Evolutionary conservation across 1,139 yeast species (phyloP).

Genomic region (Hemisphaericaspora xylofermentans): DNA sequence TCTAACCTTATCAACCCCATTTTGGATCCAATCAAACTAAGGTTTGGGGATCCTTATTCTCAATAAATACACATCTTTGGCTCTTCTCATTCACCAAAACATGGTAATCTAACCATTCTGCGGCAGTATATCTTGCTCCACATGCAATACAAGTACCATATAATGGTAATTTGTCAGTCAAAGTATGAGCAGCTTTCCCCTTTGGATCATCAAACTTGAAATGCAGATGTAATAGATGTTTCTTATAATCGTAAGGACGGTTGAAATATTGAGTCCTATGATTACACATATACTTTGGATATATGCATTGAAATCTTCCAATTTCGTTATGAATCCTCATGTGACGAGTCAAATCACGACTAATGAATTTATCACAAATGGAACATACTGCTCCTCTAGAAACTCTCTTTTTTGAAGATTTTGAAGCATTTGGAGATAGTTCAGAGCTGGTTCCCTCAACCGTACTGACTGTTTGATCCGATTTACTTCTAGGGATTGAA

Average conservation of each 20-base stretch:
- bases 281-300: slow-evolving; percentile 41
- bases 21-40: background rate
- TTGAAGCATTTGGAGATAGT: background rate
- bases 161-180: slow-evolving; percentile 44
- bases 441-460: slow-evolving; percentile 11
- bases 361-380: slow-evolving; percentile 43
- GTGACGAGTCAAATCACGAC: slow-evolving; percentile 46
- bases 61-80: slow-evolving; percentile 25
- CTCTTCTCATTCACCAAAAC: slow-evolving; percentile 29
- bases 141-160: slow-evolving; percentile 43
- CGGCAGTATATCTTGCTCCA: slow-evolving; percentile 33
- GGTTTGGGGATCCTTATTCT: slow-evolving; percentile 7
- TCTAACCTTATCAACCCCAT: too few species aligned
- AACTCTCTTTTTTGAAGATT: slow-evolving; percentile 25
- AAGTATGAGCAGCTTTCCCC: slow-evolving; percentile 42
- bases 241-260: slow-evolving; percentile 50
- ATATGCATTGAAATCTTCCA: slow-evolving; percentile 49
- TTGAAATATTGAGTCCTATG: slow-evolving; percentile 48
- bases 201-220: slow-evolving; percentile 46
- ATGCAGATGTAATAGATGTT: slow-evolving; percentile 46
- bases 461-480: slow-evolving; percentile 27
- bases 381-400: slow-evolving; percentile 43
- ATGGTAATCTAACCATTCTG: slow-evolving; percentile 44
- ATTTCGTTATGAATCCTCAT: slow-evolving; percentile 47
- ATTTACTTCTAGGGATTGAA: slow-evolving; percentile 18